Base-by-base conservation (phyloP, 306 rosid species). In the Dalbergia cultrata region DNA sequence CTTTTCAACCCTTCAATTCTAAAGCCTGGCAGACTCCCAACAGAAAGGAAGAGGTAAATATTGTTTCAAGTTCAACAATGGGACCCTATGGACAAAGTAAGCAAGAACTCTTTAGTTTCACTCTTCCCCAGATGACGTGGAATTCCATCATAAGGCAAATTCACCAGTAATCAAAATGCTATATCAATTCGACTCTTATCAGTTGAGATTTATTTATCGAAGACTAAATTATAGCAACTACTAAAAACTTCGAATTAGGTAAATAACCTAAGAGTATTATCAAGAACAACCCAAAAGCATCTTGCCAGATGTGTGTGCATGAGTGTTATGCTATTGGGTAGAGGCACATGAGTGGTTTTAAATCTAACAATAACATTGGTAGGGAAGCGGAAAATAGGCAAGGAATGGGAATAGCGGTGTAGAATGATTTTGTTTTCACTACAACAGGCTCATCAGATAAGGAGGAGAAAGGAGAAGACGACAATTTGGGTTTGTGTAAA, bases 111-210 rank as follows among this genome's bases (percentile, higher is more conserved):
- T 3, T 2, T 59, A 9, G 66, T 68, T 39, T 47, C 67, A 50
- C 68, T 45, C 10, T 61, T 67, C 11, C 56, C 31, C 54, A 35
- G 53, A 71, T 26, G 33, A 13, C 37, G 13, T 47, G 35, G 41
- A 68, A 39, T 39, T 65, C 54, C 12, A 14, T 39, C 58, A 73
- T 13, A 34, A 54, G 43, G 45, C 12, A 63, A 33, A 18, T 33
- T 49, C 18, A 56, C 12, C 44, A 9, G 74, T 8, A 71, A 49
- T 44, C 54, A 21, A 54, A 37, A 50, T 45, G 43, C 26, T n/a
- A 49, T 59, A 78, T 39, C 43, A 31, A 9, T 56, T 72, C 18
- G 39, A 69, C 21, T 34, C 75, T 50, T 16, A 56, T 79, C 45
- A 67, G 12, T 35, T 62, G 65, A 50, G 70, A 74, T 13, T 11